Evolutionary conservation across 108 stramenopile species (phyloP).

Genomic region (Stephanodiscus triporus): DNA sequence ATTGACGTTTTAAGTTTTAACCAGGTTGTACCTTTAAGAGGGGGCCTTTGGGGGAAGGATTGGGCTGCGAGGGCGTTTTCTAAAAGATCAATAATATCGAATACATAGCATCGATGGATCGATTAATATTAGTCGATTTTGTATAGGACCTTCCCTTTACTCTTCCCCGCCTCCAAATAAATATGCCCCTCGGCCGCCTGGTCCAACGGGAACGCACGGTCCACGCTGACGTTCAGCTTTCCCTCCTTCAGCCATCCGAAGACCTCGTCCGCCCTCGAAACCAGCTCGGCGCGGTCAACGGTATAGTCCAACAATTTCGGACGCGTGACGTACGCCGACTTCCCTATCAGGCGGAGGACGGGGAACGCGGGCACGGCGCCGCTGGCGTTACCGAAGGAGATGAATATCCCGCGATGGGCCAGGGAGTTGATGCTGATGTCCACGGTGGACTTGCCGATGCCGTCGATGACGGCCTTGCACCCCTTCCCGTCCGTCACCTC

Average conservation of each 20-base stretch:
- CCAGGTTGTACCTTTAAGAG: no score
- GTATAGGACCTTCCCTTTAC: slow-evolving; percentile 64
- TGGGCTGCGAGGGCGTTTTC: no score
- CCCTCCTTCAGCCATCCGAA: slow-evolving; percentile 63
- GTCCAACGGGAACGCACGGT: slow-evolving; percentile 55
- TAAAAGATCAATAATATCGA: no score
- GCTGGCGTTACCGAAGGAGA: slow-evolving; percentile 70
- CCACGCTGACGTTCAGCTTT: slow-evolving; percentile 56
- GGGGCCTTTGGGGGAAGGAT: no score
- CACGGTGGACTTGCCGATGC: slow-evolving; percentile 64
- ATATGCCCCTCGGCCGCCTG: slow-evolving; percentile 59
- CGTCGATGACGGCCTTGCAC: slow-evolving; percentile 66
- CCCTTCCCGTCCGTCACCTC: slow-evolving; percentile 63
- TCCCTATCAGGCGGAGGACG: slow-evolving; percentile 55
- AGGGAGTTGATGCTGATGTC: slow-evolving; percentile 62
- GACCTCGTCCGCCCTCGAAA: slow-evolving; percentile 53
- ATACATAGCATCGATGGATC: background rate
- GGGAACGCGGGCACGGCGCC: slow-evolving; percentile 68
- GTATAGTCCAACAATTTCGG: slow-evolving; percentile 71
- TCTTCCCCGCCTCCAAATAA: slow-evolving; percentile 59
- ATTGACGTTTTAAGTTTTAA: no score
- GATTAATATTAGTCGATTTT: slow-evolving; percentile 26
- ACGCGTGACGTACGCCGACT: slow-evolving; percentile 61
- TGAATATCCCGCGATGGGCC: slow-evolving; percentile 61
- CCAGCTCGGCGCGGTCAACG: slow-evolving; percentile 56